Conservation (phyloP, 192 early-diverging fungal genomes). For the Chytriomyces sp. region DNA sequence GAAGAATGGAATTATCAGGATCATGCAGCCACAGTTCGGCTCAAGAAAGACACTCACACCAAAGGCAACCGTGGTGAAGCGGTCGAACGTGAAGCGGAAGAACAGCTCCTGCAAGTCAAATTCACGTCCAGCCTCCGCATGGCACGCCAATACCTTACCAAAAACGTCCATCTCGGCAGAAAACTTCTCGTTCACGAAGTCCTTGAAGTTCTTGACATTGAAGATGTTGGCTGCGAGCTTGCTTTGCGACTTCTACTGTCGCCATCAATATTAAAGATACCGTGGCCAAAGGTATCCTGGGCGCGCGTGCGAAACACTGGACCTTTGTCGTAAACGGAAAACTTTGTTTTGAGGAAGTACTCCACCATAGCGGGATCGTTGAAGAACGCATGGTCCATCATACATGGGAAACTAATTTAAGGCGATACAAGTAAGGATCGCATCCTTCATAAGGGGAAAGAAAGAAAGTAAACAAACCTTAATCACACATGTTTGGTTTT, state of each 20-base stretch:
- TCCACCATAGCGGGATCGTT: conserved; percentile 38
- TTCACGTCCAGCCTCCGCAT: background rate
- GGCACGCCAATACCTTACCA: conserved; percentile 21
- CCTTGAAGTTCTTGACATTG: conserved; percentile 38
- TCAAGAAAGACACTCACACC: conserved; percentile 17
- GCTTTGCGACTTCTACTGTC: conserved; percentile 63
- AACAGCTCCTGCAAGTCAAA: conserved; percentile 43
- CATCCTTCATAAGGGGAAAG: no score
- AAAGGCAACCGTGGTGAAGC: conserved; percentile 39
- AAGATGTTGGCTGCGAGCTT: conserved; percentile 54
- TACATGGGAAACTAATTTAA: background rate
- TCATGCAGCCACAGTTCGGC: background rate
- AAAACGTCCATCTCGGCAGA: conserved; percentile 32
- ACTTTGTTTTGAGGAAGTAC: conserved; percentile 39
- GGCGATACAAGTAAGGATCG: no score
- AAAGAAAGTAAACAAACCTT: no score
- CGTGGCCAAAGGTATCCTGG: conserved; percentile 59
- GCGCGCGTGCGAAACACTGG: conserved; percentile 17
- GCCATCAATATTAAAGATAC: conserved; percentile 75
- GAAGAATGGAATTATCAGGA: background rate
- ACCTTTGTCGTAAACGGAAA: conserved; percentile 38
- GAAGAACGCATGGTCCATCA: background rate
- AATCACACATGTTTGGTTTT: background rate
- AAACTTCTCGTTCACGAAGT: conserved; percentile 32
- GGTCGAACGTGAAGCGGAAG: conserved; percentile 41